Percentiles rank a stretch among this genome's conserved stretches.
phyloP scores from a whole-genome alignment of 306 rosid genomes.

The Citrullus amarus region DNA sequence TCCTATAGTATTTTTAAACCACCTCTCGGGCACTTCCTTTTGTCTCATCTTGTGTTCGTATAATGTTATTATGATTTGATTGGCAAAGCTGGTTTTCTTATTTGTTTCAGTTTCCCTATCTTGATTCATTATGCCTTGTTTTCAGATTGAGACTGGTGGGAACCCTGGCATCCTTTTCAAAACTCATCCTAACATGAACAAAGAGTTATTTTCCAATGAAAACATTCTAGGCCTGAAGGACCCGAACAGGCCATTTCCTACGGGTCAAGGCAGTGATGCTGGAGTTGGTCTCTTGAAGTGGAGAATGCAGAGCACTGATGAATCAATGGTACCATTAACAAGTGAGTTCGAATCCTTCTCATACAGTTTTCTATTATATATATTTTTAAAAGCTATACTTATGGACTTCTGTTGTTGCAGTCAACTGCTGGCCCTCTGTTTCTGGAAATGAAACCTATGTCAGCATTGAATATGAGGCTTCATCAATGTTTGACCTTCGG shows the following conservation, averaged over 20 bases:
- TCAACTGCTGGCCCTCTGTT: constrained; percentile 97
- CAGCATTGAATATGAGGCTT: constrained; percentile 90
- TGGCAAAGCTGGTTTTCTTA: neutral
- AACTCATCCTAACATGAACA: constrained; percentile 97
- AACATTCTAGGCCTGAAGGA: constrained; percentile 74
- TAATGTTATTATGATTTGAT: neutral
- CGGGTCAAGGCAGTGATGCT: constrained; percentile 74
- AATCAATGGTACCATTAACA: constrained; percentile 85
- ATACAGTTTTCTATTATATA: neutral
- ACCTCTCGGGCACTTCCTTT: neutral
- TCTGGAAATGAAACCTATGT: constrained; percentile 96
- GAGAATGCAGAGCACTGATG: constrained; percentile 95
- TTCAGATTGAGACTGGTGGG: constrained; percentile 76
- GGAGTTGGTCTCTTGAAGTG: constrained; percentile 94
- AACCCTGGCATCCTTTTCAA: constrained; percentile 78
- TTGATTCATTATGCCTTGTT: constrained; percentile 12
- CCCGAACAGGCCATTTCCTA: constrained; percentile 89
- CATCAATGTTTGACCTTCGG: constrained; percentile 76
- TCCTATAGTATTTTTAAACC: neutral
- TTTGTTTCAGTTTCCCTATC: neutral
- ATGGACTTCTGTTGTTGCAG: constrained; percentile 31
- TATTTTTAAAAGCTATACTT: neutral
- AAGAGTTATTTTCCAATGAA: constrained; percentile 78
- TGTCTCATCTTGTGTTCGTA: neutral
- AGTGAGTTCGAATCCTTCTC: constrained; percentile 40